phyloP scores from a whole-genome alignment of 345 rosid species.

The Hibiscus syriacus region DNA sequence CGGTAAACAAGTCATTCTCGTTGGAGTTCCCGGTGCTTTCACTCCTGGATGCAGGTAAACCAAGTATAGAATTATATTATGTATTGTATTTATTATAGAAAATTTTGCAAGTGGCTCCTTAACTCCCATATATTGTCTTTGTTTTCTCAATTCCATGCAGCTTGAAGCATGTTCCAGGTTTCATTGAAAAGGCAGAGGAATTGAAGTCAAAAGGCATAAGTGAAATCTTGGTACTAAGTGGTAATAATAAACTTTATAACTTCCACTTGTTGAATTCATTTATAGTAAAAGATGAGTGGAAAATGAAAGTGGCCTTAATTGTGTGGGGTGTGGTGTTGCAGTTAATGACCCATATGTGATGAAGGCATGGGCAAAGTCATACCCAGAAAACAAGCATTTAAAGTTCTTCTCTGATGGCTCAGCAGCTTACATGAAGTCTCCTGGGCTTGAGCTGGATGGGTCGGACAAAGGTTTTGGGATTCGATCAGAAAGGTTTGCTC shows the following conservation, averaged over 20 bases:
- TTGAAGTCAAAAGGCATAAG: slow-evolving; percentile 48
- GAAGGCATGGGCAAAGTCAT: slow-evolving; percentile 62
- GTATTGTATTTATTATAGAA: no score
- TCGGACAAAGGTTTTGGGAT: slow-evolving; percentile 47
- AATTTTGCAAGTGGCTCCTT: no score
- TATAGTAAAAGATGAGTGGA: not conserved
- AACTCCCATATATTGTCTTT: no score
- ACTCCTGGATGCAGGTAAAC: not conserved
- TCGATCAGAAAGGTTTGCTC: slow-evolving; percentile 57
- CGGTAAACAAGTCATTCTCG: not conserved
- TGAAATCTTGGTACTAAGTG: slow-evolving; percentile 45
- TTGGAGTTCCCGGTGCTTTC: no score
- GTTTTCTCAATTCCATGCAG: no score
- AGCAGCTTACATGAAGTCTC: slow-evolving; percentile 42
- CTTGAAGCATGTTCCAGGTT: slow-evolving; percentile 63
- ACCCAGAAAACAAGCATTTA: slow-evolving; percentile 52
- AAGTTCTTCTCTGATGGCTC: slow-evolving; percentile 62
- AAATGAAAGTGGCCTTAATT: no score
- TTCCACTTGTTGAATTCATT: not conserved
- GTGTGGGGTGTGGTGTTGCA: no score
- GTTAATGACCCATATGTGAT: slow-evolving; percentile 62
- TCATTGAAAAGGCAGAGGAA: slow-evolving; percentile 51
- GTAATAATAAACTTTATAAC: slow-evolving; percentile 13
- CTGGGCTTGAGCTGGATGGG: slow-evolving; percentile 60
- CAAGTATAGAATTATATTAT: no score